Evolutionary conservation across 2,329 filamentous ascomycete genomes (phyloP).

Genomic region (Trichoderma oligosporum): DNA sequence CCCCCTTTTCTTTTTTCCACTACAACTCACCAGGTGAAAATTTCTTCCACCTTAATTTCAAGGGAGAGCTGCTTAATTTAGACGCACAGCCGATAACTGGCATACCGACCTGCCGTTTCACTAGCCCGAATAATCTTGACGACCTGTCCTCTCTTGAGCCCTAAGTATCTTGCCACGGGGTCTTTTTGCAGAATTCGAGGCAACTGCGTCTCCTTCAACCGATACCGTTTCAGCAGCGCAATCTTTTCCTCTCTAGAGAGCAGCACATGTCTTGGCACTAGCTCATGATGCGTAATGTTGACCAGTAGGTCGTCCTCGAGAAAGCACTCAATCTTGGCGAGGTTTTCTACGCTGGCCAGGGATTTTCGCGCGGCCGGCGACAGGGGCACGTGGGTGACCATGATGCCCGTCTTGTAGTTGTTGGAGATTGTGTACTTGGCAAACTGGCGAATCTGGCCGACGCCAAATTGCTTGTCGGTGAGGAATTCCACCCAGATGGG

Average conservation of each 20-base stretch:
- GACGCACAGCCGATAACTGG: constrained; percentile 78
- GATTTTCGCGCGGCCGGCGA: constrained; percentile 85
- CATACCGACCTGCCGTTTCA: constrained; percentile 94
- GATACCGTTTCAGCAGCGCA: constrained; percentile 80
- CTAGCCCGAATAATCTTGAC: constrained; percentile 97
- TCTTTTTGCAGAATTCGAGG: constrained; percentile 88
- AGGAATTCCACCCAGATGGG: constrained; percentile 94
- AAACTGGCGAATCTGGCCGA: constrained; percentile 88
- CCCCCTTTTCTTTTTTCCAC: background rate
- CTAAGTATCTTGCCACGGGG: constrained; percentile 87
- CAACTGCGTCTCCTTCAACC: constrained; percentile 95
- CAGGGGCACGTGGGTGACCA: constrained; percentile 78
- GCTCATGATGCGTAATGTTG: constrained; percentile 96
- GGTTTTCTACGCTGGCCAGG: constrained; percentile 69
- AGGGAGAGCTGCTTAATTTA: too few relatives aligned
- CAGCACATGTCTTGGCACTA: constrained; percentile 89
- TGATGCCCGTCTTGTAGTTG: constrained; percentile 85
- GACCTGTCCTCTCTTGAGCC: constrained; percentile 84
- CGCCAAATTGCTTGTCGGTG: constrained; percentile 72
- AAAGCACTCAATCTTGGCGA: constrained; percentile 87
- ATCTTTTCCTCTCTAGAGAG: constrained; percentile 87
- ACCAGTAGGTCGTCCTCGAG: constrained; percentile 92
- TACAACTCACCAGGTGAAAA: too few relatives aligned
- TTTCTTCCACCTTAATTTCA: too few relatives aligned
- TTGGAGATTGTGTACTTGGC: constrained; percentile 75